Percentiles rank a stretch among this genome's conserved stretches.
Conservation (phyloP, 2,329 filamentous ascomycete genomes). For the Dactylellina haptotyla region DNA sequence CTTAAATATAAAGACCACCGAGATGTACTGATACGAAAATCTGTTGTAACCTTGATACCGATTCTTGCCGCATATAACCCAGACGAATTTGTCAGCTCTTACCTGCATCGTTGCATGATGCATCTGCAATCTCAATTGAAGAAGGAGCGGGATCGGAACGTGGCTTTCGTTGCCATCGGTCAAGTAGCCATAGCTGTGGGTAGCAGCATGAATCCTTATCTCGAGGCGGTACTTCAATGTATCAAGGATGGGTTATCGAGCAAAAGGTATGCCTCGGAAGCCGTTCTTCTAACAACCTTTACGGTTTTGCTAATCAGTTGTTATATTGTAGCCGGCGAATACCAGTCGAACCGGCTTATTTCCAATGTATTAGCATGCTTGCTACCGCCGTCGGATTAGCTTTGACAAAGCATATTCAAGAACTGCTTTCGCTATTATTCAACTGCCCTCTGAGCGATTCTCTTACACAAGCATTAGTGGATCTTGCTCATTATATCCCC, state of each 20-base stretch:
- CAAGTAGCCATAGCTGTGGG: constrained; percentile 96
- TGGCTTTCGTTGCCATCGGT: constrained; percentile 94
- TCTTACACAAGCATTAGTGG: constrained; percentile 91
- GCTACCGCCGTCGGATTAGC: constrained; percentile 95
- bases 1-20: constrained; percentile 92
- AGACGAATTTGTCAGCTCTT: constrained; percentile 83
- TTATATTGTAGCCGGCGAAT: constrained; percentile 38
- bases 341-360: constrained; percentile 57
- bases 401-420: constrained; percentile 97
- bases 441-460: constrained; percentile 94
- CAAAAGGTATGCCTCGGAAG: constrained; percentile 56
- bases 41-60: constrained; percentile 89
- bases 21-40: constrained; percentile 85
- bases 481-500: constrained; percentile 99
- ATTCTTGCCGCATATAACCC: constrained; percentile 93
- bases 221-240: constrained; percentile 92
- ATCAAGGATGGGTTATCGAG: constrained; percentile 77
- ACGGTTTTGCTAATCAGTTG: constrained; percentile 1
- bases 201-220: constrained; percentile 91
- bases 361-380: constrained; percentile 93
- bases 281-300: neutral
- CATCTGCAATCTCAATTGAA: constrained; percentile 93
- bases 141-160: constrained; percentile 84
- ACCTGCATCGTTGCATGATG: constrained; percentile 96
- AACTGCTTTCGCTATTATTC: constrained; percentile 93